Percentiles rank a stretch among this genome's conserved stretches.
phyloP scores from a whole-genome alignment of 2,329 filamentous ascomycete species.

The Aspergillus jensenii region DNA sequence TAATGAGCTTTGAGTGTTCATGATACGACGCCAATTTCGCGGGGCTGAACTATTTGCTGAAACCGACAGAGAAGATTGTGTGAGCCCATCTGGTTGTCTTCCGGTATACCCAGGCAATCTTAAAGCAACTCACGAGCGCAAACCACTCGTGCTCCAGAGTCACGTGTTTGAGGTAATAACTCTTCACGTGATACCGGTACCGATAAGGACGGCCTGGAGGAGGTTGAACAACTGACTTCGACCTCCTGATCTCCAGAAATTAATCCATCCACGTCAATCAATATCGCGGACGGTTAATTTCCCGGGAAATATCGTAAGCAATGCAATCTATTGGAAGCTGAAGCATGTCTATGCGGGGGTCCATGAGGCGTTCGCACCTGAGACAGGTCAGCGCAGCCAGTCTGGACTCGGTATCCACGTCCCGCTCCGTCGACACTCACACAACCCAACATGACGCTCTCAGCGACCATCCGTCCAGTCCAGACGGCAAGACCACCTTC shows the following conservation, averaged over 20 bases:
- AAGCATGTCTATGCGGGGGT: conserved; percentile 40
- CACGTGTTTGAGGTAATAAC: neutral
- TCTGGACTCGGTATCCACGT: conserved; percentile 35
- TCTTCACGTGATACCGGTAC: neutral
- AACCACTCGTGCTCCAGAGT: too few species aligned
- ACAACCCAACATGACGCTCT: conserved; percentile 24
- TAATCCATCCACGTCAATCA: neutral
- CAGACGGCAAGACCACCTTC: conserved; percentile 26
- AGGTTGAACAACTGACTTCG: neutral
- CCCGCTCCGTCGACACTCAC: conserved; percentile 26
- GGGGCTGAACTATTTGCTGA: too few species aligned
- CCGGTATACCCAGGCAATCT: too few species aligned
- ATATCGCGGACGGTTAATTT: neutral
- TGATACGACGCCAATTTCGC: too few species aligned
- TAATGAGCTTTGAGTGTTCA: too few species aligned
- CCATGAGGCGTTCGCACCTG: conserved; percentile 41
- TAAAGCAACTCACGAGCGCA: too few species aligned
- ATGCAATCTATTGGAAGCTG: conserved; percentile 21
- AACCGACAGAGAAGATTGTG: too few species aligned
- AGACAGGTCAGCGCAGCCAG: conserved; percentile 43
- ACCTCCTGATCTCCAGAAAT: neutral
- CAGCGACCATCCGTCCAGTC: conserved; percentile 22
- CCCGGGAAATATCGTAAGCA: neutral
- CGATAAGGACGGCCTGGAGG: neutral
- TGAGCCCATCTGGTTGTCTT: too few species aligned